A percentile compares a stretch with the other conserved stretches of the same genome.
Evolutionary conservation across 805 yeast genomes (phyloP).

Genomic region (Torulaspora quercuum): DNA sequence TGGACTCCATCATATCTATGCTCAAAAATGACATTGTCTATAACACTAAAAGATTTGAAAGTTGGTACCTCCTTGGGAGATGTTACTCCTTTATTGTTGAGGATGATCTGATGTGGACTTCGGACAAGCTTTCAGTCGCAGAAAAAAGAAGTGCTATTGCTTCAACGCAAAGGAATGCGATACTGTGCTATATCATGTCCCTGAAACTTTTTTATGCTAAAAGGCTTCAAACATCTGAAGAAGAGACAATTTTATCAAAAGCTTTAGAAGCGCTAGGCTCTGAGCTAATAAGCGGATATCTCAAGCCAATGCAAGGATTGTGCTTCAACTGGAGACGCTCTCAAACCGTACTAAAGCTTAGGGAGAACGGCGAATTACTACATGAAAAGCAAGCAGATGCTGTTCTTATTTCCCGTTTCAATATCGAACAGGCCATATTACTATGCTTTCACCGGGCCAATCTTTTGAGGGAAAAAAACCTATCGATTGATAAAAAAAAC

Average conservation of each 20-base stretch:
- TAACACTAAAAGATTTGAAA: slow-evolving; percentile 67
- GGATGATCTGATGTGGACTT: slow-evolving; percentile 88
- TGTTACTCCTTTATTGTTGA: slow-evolving; percentile 76
- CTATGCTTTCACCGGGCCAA: slow-evolving; percentile 26
- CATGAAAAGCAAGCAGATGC: slow-evolving; percentile 10
- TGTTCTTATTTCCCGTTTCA: slow-evolving; percentile 28
- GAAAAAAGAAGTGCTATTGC: slow-evolving; percentile 64
- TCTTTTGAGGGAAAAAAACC: slow-evolving; percentile 26
- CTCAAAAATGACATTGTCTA: slow-evolving; percentile 64
- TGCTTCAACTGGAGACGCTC: slow-evolving; percentile 43
- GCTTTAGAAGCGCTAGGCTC: slow-evolving; percentile 27
- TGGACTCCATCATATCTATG: slow-evolving; percentile 67
- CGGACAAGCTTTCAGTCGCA: slow-evolving; percentile 66
- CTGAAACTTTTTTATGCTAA: slow-evolving; percentile 11
- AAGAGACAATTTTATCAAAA: slow-evolving; percentile 17
- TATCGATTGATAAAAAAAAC: slow-evolving; percentile 33
- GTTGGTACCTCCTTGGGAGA: slow-evolving; percentile 83
- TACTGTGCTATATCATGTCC: slow-evolving; percentile 75
- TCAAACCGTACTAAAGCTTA: slow-evolving; percentile 16
- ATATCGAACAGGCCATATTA: slow-evolving; percentile 32
- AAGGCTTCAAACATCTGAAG: slow-evolving; percentile 13
- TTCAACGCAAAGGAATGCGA: slow-evolving; percentile 59
- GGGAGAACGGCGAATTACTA: slow-evolving; percentile 20
- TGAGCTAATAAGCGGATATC: slow-evolving; percentile 48
- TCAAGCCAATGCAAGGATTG: slow-evolving; percentile 61